Evolutionary conservation across 1,139 yeast species (phyloP), one percentile per base, ranked within the genome.

Genomic region (Geotrichum citri-aurantii): DNA sequence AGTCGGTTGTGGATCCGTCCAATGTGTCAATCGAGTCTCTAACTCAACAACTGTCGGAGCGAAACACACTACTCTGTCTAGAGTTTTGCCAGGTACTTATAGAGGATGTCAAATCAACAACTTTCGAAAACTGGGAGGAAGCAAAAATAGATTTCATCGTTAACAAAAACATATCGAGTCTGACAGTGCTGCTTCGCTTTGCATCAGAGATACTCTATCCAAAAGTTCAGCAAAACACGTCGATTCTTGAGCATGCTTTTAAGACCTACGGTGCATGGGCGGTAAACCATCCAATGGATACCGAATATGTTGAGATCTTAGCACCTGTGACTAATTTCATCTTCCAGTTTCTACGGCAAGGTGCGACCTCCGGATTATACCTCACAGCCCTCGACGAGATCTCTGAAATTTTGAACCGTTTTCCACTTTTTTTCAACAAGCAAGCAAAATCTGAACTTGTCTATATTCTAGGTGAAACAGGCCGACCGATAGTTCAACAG

Each of bases 31-130:
- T 52, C 7, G 55, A 46, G 23, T 49, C 33, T 26, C 31, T 52
- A 14, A 27, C 44, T 27, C 59, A 47, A 14, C 24, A 54, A n/a
- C 50, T 57, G 17, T 27, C 33, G 11, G 54, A 54, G 17, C 53
- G 52, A 3, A 54, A 55, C 21, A 47, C 57, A 2, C 37, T 55
- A 37, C 46, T 60, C 8, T 48, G 59, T 40, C 59, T 69, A 21
- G 63, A 65, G 51, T 69, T 69, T 58, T 64, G 66, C 52, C 65
- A 66, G 50, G 64, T 66, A 2, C 60, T 69, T 48, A 55, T 67
- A 17, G 72, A 69, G 55, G 73, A 69, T 50, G 52, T 65, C 21
- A 57, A 56, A 5, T 29, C 27, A 17, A 48, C 55, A 1, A 56
- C 40, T 10, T n/a, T 59, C 33, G 59, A 49, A 44, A 47, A 55